Evolutionary conservation across 2,329 filamentous ascomycete species (phyloP).

Genomic region (Botrytis medusae): DNA sequence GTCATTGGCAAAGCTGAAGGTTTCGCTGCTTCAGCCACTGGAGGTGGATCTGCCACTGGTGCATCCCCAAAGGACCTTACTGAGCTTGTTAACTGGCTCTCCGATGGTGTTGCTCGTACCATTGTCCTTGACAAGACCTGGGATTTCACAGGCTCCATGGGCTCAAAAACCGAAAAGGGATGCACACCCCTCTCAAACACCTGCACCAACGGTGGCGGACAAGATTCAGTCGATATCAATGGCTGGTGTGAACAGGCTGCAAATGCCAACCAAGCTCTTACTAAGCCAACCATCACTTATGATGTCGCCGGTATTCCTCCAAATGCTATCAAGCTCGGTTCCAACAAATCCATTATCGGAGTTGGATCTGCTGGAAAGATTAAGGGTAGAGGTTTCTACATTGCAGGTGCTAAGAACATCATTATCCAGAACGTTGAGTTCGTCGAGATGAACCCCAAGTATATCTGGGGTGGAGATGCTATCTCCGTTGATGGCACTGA

Average conservation of each 20-base stretch:
- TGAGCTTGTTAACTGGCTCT: not conserved
- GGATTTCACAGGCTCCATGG: not conserved
- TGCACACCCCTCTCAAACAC: not conserved
- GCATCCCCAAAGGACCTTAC: not conserved
- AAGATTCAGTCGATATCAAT: not conserved
- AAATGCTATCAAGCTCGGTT: not conserved
- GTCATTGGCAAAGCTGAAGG: slow-evolving; percentile 10
- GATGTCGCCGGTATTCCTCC: not conserved
- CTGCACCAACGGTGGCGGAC: not conserved
- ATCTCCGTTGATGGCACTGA: slow-evolving; percentile 52
- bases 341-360: not conserved
- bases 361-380: not conserved
- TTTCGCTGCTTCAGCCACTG: not conserved
- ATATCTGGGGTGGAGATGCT: slow-evolving; percentile 61
- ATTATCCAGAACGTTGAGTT: slow-evolving; percentile 49
- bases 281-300: not conserved
- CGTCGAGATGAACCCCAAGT: slow-evolving; percentile 55
- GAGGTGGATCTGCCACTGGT: not conserved
- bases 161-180: not conserved
- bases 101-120: not conserved
- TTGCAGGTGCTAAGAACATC: not conserved
- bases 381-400: not conserved
- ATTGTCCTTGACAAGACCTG: not conserved
- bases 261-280: not conserved
- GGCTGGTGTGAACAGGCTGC: not conserved